These are phyloP conservation scores for Kazachstania kunashirensis DNA, from an alignment of 805 yeast species.

Conservation along the genomic window DNA sequence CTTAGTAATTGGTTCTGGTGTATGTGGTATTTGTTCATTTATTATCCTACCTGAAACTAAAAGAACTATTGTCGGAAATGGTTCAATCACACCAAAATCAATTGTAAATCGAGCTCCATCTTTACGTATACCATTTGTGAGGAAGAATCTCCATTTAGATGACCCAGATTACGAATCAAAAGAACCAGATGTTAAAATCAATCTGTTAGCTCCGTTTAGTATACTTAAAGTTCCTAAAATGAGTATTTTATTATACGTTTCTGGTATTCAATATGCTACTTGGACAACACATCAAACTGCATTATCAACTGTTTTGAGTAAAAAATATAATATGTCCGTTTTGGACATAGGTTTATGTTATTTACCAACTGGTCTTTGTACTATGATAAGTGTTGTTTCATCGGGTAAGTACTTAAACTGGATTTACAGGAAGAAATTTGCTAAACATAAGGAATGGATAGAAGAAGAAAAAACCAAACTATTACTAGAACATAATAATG, in stretches of 20 bases:
- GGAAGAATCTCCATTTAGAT: constrained; percentile 21
- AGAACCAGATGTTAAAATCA: constrained; percentile 17
- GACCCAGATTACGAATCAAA: constrained; percentile 28
- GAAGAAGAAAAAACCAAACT: constrained; percentile 10
- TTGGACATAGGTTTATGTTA: constrained; percentile 61
- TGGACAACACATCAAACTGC: constrained; percentile 68
- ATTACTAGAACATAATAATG: constrained; percentile 14
- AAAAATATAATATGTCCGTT: constrained; percentile 41
- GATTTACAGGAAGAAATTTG: constrained; percentile 25
- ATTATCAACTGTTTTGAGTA: constrained; percentile 44
- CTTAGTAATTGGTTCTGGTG: constrained; percentile 53
- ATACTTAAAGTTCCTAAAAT: constrained; percentile 39
- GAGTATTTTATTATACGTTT: constrained; percentile 41
- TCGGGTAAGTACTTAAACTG: constrained; percentile 51
- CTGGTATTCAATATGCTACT: constrained; percentile 52
- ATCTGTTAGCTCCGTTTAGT: constrained; percentile 33
- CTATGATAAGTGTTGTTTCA: constrained; percentile 48
- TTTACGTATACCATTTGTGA: constrained; percentile 21
- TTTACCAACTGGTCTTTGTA: constrained; percentile 64
- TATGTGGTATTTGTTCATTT: constrained; percentile 29
- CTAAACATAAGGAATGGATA: constrained; percentile 17
- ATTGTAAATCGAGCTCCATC: constrained; percentile 39
- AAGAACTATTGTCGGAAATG: constrained; percentile 65
- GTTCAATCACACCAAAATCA: constrained; percentile 45
- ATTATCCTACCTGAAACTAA: constrained; percentile 64